Conservation (phyloP, 306 rosid genomes). For the Dryas drummondii region DNA sequence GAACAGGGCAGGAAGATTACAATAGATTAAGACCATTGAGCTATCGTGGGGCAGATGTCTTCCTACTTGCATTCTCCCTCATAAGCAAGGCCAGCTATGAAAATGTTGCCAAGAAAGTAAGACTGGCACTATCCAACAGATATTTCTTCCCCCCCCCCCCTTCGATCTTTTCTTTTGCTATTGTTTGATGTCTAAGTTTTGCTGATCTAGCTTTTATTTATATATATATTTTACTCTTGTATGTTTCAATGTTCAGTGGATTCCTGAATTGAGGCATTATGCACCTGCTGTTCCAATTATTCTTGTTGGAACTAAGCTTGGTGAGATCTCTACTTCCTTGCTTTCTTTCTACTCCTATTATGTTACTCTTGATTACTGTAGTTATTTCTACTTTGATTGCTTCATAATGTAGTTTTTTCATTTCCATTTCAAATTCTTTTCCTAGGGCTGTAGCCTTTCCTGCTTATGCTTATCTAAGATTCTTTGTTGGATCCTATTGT, state of each 20-base stretch:
- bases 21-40: constrained; percentile 94
- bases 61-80: constrained; percentile 92
- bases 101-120: constrained; percentile 91
- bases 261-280: constrained; percentile 96
- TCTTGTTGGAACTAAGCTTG: constrained; percentile 96
- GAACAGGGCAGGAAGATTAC: constrained; percentile 97
- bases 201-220: neutral
- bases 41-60: constrained; percentile 97
- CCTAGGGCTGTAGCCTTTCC: neutral
- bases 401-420: neutral
- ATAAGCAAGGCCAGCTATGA: constrained; percentile 99
- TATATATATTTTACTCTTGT: neutral
- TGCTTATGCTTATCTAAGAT: neutral
- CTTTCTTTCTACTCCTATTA: neutral
- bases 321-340: constrained; percentile 54
- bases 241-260: constrained; percentile 57
- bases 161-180: neutral
- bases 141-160: neutral
- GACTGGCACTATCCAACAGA: constrained; percentile 11
- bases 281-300: constrained; percentile 96
- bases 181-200: neutral
- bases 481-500: neutral
- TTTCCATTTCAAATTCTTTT: neutral
- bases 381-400: neutral
- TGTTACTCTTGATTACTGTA: neutral